Conservation (phyloP, 495 filamentous ascomycete genomes). For the Trichoderma virens region DNA sequence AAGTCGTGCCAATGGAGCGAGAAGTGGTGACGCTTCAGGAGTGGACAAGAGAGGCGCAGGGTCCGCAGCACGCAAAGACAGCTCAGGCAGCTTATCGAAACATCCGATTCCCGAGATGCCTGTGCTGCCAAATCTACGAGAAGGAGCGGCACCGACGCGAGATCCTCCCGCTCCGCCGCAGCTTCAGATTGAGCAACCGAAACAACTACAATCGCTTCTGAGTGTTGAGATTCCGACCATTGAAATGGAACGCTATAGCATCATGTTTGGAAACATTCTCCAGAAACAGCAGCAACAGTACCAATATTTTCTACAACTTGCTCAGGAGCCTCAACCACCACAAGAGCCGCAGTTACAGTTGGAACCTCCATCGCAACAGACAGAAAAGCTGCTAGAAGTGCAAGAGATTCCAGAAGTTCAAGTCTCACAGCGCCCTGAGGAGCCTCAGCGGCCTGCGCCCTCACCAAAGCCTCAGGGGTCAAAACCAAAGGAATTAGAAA, state of each 20-base stretch:
- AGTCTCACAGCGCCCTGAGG: neutral
- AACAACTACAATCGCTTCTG: slow-evolving; percentile 45
- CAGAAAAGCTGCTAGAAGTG: no score
- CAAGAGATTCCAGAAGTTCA: no score
- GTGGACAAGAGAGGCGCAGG: neutral
- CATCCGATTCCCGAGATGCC: neutral
- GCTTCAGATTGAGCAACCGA: neutral
- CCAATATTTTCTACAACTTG: neutral
- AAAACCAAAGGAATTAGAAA: neutral
- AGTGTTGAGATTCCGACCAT: slow-evolving; percentile 75
- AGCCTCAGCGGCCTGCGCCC: neutral
- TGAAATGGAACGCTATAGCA: slow-evolving; percentile 81
- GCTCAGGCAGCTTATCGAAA: neutral
- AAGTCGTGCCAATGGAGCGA: neutral
- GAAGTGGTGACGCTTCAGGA: neutral
- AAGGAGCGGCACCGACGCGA: slow-evolving; percentile 1
- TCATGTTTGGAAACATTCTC: slow-evolving; percentile 85
- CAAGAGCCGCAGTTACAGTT: neutral
- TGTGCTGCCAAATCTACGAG: neutral
- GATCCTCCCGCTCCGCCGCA: slow-evolving; percentile 9
- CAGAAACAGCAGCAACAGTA: slow-evolving; percentile 28
- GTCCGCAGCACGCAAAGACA: neutral
- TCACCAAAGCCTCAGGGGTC: neutral
- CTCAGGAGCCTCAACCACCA: neutral
- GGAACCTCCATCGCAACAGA: no score